A percentile compares a stretch with the other conserved stretches of the same genome.
phyloP scores from a whole-genome alignment of 106 monocot species.

The Dendrobium nobile region DNA sequence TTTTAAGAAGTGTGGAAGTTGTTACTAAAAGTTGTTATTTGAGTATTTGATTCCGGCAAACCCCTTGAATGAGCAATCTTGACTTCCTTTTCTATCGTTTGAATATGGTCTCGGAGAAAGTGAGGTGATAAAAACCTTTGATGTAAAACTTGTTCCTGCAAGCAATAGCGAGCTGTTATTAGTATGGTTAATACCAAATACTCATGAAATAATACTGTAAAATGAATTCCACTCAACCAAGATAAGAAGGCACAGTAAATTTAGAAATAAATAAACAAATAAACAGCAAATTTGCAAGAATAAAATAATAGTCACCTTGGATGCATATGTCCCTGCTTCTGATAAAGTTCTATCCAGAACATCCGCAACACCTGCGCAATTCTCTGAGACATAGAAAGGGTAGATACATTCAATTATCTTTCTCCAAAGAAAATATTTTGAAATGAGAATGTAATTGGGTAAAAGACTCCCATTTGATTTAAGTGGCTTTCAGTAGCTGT shows the following conservation, averaged over 20 bases:
- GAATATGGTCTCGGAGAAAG: slow-evolving; percentile 32
- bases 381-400: slow-evolving; percentile 7
- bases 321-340: slow-evolving; percentile 40
- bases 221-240: too few species aligned
- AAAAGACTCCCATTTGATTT: too few species aligned
- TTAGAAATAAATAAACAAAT: too few species aligned
- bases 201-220: too few species aligned
- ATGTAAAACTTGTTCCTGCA: slow-evolving; percentile 36
- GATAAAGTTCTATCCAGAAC: slow-evolving; percentile 27
- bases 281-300: neutral
- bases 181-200: too few species aligned
- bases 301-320: slow-evolving; percentile 23
- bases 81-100: slow-evolving; percentile 26
- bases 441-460: too few species aligned
- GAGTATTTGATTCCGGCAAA: neutral
- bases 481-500: neutral
- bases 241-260: too few species aligned
- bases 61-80: slow-evolving; percentile 17
- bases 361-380: slow-evolving; percentile 9
- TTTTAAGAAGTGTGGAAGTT: too few species aligned
- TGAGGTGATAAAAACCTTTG: slow-evolving; percentile 20
- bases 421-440: too few species aligned
- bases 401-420: too few species aligned
- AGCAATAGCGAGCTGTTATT: neutral
- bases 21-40: neutral